Percentiles rank a stretch among this genome's conserved stretches.
Conservation (phyloP, 495 filamentous ascomycete species). For the Penicillium coffeae region DNA sequence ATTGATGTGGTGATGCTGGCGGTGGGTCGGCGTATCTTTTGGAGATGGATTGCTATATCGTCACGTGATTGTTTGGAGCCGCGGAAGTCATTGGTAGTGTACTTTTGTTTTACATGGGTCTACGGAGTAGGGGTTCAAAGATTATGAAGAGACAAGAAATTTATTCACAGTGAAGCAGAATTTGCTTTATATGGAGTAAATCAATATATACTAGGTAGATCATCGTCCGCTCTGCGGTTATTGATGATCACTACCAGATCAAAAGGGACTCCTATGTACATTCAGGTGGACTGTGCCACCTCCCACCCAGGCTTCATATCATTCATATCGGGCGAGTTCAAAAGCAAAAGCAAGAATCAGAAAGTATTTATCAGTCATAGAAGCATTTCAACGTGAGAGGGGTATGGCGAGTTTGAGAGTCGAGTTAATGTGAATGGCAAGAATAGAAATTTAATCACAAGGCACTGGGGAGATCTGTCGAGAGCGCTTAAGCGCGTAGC, state of each 20-base stretch:
- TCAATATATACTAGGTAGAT: slow-evolving; percentile 16
- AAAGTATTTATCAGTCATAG: slow-evolving; percentile 26
- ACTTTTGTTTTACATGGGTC: no score
- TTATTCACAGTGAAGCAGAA: no score
- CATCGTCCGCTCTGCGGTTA: slow-evolving; percentile 5
- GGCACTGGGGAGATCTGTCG: background rate
- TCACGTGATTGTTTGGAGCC: background rate
- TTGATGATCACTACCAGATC: slow-evolving; percentile 11
- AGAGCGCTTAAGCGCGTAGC: slow-evolving; percentile 30
- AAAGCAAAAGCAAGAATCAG: slow-evolving; percentile 6
- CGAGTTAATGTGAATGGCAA: background rate
- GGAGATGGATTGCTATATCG: background rate
- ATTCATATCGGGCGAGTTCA: slow-evolving; percentile 1
- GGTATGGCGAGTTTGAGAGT: slow-evolving; percentile 4
- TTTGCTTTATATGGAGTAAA: no score
- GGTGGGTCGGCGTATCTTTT: slow-evolving; percentile 7
- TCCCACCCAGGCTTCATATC: slow-evolving; percentile 14
- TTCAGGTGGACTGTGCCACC: slow-evolving; percentile 8
- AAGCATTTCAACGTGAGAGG: slow-evolving; percentile 27
- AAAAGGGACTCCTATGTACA: slow-evolving; percentile 21
- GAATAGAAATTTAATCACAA: background rate
- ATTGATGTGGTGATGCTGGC: slow-evolving; percentile 1
- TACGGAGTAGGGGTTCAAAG: no score
- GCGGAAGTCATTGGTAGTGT: background rate
- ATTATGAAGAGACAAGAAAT: no score